Conservation (phyloP, 75 land plant species). For the Sequoia sempervirens region DNA sequence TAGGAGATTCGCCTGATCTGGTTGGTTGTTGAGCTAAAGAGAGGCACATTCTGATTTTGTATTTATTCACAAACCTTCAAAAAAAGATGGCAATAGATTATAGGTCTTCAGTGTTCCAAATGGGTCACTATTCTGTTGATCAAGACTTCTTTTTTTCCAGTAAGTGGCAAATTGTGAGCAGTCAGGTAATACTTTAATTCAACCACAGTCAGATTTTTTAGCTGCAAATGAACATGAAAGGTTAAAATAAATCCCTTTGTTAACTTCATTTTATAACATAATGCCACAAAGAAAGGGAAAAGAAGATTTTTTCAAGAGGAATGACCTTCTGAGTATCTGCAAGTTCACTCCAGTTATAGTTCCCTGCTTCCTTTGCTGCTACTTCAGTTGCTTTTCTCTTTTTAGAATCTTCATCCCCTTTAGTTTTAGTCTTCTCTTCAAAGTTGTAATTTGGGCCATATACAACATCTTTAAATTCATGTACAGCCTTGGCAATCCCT, state of each 20-base stretch:
- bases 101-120: conserved; percentile 59
- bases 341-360: conserved; percentile 82
- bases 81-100: neutral
- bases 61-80: neutral
- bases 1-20: neutral
- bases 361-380: conserved; percentile 47
- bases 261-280: neutral
- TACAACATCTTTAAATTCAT: conserved; percentile 73
- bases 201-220: conserved; percentile 75
- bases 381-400: conserved; percentile 86
- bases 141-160: conserved; percentile 81
- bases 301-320: neutral
- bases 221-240: conserved; percentile 38
- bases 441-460: conserved; percentile 69
- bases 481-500: conserved; percentile 43
- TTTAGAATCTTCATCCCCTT: conserved; percentile 53
- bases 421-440: conserved; percentile 35
- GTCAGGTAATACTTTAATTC: conserved; percentile 76
- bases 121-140: conserved; percentile 80
- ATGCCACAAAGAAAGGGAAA: neutral
- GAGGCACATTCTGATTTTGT: neutral
- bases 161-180: conserved; percentile 62
- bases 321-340: conserved; percentile 85
- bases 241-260: neutral
- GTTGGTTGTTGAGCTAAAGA: neutral